Evolutionary conservation across 345 rosid genomes (phyloP).

Genomic region (Populus nigra): DNA sequence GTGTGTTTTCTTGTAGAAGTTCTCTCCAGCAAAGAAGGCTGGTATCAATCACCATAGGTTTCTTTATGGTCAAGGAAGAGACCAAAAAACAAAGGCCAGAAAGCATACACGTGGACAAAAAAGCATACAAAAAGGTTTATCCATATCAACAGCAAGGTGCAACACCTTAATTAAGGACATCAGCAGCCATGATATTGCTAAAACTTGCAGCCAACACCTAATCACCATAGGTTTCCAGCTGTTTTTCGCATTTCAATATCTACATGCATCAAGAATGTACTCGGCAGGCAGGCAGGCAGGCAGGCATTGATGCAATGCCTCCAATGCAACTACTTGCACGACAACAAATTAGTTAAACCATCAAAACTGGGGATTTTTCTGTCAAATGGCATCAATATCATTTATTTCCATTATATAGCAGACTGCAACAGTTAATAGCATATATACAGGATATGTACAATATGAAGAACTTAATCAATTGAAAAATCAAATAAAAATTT

Average conservation of each 20-base stretch:
- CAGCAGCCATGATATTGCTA: background rate
- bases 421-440: slow-evolving; percentile 16
- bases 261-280: background rate
- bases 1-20: too few species aligned
- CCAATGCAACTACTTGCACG: background rate
- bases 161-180: background rate
- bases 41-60: too few species aligned
- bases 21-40: too few species aligned
- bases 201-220: background rate
- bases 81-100: background rate
- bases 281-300: background rate
- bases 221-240: background rate
- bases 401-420: slow-evolving; percentile 12
- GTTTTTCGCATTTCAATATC: background rate
- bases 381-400: slow-evolving; percentile 5
- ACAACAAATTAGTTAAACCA: background rate
- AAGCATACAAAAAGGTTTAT: background rate
- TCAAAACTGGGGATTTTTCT: background rate
- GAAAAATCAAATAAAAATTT: background rate
- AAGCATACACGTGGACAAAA: background rate
- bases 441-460: slow-evolving; percentile 43
- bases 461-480: slow-evolving; percentile 11
- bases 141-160: background rate
- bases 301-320: background rate
- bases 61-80: background rate